Evolutionary conservation across 2,329 filamentous ascomycete species (phyloP), one percentile per base, ranked within the genome.

Genomic region (Arthrobotrys conoides): DNA sequence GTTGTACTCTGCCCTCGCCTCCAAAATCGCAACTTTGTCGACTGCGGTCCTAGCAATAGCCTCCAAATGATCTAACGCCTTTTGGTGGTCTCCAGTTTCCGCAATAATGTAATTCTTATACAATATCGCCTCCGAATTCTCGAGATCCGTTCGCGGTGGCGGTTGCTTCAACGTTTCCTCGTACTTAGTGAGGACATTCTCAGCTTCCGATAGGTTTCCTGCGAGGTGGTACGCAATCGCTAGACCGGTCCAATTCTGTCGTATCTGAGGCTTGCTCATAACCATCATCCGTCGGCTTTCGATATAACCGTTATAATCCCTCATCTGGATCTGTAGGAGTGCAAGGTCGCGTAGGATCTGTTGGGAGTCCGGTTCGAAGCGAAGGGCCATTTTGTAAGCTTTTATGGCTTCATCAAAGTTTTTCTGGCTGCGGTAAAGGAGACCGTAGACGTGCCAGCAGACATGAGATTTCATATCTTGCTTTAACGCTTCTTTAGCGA

Each of bases 391-490:
- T 84, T 97, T 96, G 88, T 99, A 99, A 75, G 96, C 96, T 88
- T 98, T 98, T 87, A 97, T 97, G 9, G 96, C 95, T 86, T 98
- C 96, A 85, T 98, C 96, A 82, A 96, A 98, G 86, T 99, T 98
- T 88, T 98, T 98, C 83, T 92, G 92, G 61, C 93, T 91, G 65
- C 95, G 91, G 86, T 97, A 98, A 64, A 99, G 88, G 81, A 99
- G 86, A 36, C 96, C 96, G 84, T 98, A 99, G 79, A 99, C 96
- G 85, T 99, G 96, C 96, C 96, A 99, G 88, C 94, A 98, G 83
- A 99, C 94, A 86, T 98, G 95, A 83, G 94, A 97, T 87, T 96
- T 97, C 94, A 99, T 98, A 84, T 98, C 94, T 83, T 94, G 93
- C 81, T 92, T 94, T 82, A 99, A 88, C 38, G 96, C 96, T 81